Percentiles rank a stretch among this genome's conserved stretches.
Conservation (phyloP, 139 green algal species). For the Nannochloris sp. region DNA sequence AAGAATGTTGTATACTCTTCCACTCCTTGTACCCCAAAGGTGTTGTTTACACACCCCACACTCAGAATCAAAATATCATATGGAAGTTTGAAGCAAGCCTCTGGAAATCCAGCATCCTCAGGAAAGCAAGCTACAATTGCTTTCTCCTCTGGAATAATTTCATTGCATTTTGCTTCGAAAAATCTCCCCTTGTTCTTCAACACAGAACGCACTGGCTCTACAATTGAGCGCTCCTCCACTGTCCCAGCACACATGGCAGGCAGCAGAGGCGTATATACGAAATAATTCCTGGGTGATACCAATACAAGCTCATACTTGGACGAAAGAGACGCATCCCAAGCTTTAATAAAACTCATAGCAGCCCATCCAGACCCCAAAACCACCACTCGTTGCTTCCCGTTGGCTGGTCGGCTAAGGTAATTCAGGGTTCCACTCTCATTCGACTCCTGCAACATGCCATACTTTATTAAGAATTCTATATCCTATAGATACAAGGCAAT, state of each 20-base stretch:
- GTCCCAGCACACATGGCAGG: conserved; percentile 79
- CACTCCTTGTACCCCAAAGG: conserved; percentile 81
- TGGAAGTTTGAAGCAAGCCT: conserved; percentile 75
- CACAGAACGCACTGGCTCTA: conserved; percentile 73
- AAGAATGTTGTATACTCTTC: conserved; percentile 78
- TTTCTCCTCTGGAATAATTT: conserved; percentile 65
- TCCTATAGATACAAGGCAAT: background rate
- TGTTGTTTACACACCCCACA: conserved; percentile 86
- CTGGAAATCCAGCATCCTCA: conserved; percentile 56
- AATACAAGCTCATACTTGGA: conserved; percentile 32
- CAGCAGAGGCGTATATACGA: conserved; percentile 94
- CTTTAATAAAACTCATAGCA: conserved; percentile 71
- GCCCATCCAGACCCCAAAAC: conserved; percentile 87
- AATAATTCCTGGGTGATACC: conserved; percentile 83
- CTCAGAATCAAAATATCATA: conserved; percentile 80
- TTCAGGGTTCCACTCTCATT: background rate
- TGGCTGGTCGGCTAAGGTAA: conserved; percentile 1
- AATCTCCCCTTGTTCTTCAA: conserved; percentile 56
- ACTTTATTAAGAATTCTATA: background rate
- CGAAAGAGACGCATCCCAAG: conserved; percentile 21
- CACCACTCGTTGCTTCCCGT: conserved; percentile 52
- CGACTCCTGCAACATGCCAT: background rate
- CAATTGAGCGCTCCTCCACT: conserved; percentile 85
- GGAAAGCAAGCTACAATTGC: conserved; percentile 80
- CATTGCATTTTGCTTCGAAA: conserved; percentile 73